phyloP scores from a whole-genome alignment of 257 asterid genomes.

The Paraleonurus japonicus region DNA sequence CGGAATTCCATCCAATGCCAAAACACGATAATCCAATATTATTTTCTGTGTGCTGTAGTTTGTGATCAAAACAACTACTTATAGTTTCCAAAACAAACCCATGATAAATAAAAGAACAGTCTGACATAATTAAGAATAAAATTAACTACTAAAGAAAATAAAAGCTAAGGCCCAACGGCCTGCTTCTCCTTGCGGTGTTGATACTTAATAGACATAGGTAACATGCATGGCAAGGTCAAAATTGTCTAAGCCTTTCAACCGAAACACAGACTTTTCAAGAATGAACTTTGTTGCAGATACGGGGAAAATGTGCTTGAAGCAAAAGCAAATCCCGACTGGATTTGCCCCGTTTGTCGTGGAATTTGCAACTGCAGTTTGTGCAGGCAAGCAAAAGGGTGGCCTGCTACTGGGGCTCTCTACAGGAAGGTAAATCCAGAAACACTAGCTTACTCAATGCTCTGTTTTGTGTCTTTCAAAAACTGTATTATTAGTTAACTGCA shows the following conservation, averaged over 20 bases:
- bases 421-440: slow-evolving; percentile 54
- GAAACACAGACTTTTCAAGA: not conserved
- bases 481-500: not conserved
- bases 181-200: too few species aligned
- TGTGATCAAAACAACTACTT: too few species aligned
- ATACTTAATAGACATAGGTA: too few species aligned
- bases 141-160: too few species aligned
- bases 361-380: slow-evolving; percentile 98
- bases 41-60: too few species aligned
- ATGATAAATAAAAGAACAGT: too few species aligned
- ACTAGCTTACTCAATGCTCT: not conserved
- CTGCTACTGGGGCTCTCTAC: slow-evolving; percentile 83
- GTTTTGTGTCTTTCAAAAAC: not conserved
- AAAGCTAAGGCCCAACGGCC: too few species aligned
- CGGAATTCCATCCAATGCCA: too few species aligned
- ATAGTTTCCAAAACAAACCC: too few species aligned
- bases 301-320: slow-evolving; percentile 97
- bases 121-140: too few species aligned
- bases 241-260: not conserved
- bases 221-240: too few species aligned
- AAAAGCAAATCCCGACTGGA: slow-evolving; percentile 77
- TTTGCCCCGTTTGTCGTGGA: slow-evolving; percentile 91
- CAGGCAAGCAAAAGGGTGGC: slow-evolving; percentile 96
- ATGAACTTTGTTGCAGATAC: slow-evolving; percentile 43
- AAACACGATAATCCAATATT: too few species aligned